phyloP scores from a whole-genome alignment of 2,329 filamentous ascomycete genomes.

The Penicillium italicum region DNA sequence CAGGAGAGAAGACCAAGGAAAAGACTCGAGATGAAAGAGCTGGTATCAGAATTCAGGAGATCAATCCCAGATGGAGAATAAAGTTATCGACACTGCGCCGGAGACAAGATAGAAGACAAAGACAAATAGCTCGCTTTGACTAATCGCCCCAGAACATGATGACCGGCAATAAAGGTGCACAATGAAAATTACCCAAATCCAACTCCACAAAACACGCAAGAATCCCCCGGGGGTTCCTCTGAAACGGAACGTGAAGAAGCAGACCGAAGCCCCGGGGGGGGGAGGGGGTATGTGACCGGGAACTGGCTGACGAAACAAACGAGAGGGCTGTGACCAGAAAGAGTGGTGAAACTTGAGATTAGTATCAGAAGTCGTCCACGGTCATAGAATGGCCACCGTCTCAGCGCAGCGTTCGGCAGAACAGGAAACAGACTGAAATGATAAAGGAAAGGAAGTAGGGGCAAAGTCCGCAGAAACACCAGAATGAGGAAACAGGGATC shows the following conservation, averaged over 20 bases:
- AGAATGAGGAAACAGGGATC: background rate
- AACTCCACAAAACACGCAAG: conserved; percentile 10
- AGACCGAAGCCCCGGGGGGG: background rate
- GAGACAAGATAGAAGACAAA: background rate
- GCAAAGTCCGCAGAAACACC: background rate
- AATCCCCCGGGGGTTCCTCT: background rate
- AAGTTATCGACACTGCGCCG: conserved; percentile 2
- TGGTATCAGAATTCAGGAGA: conserved; percentile 9
- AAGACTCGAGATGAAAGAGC: conserved; percentile 1
- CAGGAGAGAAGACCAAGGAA: conserved; percentile 1
- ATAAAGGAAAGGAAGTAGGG: background rate
- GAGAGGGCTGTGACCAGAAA: background rate
- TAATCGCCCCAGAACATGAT: conserved; percentile 1
- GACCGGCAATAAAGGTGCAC: background rate
- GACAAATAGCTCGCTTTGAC: background rate
- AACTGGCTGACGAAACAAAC: background rate
- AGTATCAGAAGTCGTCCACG: background rate
- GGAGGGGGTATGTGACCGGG: conserved; percentile 5
- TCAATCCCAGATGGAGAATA: conserved; percentile 6
- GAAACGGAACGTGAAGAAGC: background rate
- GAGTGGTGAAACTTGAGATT: background rate
- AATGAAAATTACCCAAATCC: conserved; percentile 3
- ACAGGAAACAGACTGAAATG: conserved; percentile 1
- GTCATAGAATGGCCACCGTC: background rate
- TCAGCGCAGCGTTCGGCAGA: background rate